Base-by-base conservation (phyloP, 306 rosid genomes). In the Vigna radiata region DNA sequence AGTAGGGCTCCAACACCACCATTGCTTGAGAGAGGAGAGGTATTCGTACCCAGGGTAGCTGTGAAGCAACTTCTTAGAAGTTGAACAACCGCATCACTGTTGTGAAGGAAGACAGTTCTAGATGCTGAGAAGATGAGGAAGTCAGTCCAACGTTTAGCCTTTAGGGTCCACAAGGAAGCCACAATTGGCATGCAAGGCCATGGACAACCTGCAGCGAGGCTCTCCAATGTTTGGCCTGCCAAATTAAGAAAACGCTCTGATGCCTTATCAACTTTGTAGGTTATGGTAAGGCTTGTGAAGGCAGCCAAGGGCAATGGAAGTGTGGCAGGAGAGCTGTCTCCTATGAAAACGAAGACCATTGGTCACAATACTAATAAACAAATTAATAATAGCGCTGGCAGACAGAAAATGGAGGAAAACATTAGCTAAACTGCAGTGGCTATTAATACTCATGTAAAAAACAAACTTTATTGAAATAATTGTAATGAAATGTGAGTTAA, bases 131-230 rank as follows among this genome's bases (percentile, higher is more conserved):
- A 90, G 77, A 87, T 85, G 58, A 95, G 96, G 84, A 89, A 95
- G 86, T 95, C 99, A 18, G 87, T 89, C 99, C 97, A 92, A 41
- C 96, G 89, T 81, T 85, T 95, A 25, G 97, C 99, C 84, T 92
- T 95, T 85, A 88, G 99, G 63, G 98, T 91, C 99, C 99, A 95
- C 39, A 95, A 89, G 84, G 99, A 95, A 66, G 98, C 93, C 61
- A 95, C 99, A 62, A 95, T 91, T 53, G 99, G 94, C 99, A 95
- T 95, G 81, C 97, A 92, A 80, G 99, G 99, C 98, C 99, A 95
- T 4, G 97, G 97, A 80, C 97, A 92, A 65, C 97, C 97, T 17
- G 97, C 97, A 33, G 99, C 97, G 43, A 95, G 92, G 83, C 85
- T 77, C 88, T 92, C 98, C 86, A 95, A 83, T 64, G 98, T 87